Evolutionary conservation across 768 basidiomycete genomes (phyloP).

Genomic region (Pleurotus eryngii): DNA sequence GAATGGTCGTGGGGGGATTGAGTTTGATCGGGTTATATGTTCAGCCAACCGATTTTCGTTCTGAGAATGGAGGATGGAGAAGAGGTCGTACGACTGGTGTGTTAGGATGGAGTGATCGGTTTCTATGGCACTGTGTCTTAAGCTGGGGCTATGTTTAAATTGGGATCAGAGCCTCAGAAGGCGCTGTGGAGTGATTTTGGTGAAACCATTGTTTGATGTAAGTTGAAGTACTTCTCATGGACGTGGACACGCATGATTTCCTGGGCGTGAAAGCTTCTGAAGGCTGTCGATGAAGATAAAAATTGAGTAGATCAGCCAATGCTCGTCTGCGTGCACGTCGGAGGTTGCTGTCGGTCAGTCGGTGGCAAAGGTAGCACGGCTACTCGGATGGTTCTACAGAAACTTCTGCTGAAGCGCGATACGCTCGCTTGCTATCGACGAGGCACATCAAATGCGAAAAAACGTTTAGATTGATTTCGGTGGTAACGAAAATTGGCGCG

Average conservation of each 20-base stretch:
- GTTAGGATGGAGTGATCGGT: slow-evolving; percentile 7
- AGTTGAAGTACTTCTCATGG: slow-evolving; percentile 2
- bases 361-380: not conserved
- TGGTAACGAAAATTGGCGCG: not conserved
- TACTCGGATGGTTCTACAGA: not conserved
- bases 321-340: not conserved
- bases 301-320: not conserved
- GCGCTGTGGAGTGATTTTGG: slow-evolving; percentile 6
- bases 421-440: not conserved
- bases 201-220: slow-evolving; percentile 6
- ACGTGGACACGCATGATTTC: not conserved
- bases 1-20: not conserved
- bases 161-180: slow-evolving; percentile 4
- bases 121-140: slow-evolving; percentile 2
- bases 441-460: not conserved
- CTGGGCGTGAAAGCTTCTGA: not conserved
- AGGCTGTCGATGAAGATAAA: not conserved
- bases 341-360: not conserved
- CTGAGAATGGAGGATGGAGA: not conserved
- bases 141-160: slow-evolving; percentile 3
- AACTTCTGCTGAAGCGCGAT: not conserved
- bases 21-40: not conserved
- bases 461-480: not conserved
- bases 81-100: not conserved
- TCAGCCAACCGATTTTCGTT: not conserved